Conservation (phyloP, 208 protist species). For the Acanthamoeba lugdunensis region DNA sequence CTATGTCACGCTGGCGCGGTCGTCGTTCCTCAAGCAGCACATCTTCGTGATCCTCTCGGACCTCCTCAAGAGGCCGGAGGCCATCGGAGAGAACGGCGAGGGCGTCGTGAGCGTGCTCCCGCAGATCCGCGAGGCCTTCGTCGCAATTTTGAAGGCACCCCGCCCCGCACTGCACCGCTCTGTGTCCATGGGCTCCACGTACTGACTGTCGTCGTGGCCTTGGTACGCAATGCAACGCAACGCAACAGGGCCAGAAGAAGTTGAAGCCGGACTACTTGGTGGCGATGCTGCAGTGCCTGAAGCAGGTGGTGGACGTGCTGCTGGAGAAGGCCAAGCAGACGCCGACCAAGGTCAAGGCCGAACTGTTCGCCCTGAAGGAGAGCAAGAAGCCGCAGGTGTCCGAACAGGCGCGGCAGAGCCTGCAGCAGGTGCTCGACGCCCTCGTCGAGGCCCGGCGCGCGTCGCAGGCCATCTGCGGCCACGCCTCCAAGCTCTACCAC, state of each 20-base stretch:
- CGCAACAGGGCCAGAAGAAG: conserved; percentile 16
- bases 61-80: conserved; percentile 60
- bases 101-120: background rate
- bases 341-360: background rate
- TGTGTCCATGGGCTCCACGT: background rate
- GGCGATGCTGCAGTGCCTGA: conserved; percentile 58
- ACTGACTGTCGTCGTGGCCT: too few species aligned
- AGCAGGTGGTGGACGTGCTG: conserved; percentile 42
- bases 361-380: conserved; percentile 45
- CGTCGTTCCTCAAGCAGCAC: conserved; percentile 55
- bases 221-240: background rate
- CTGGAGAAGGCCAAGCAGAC: conserved; percentile 20
- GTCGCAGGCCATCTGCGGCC: conserved; percentile 45
- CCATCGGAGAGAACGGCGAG: conserved; percentile 53
- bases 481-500: conserved; percentile 28
- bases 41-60: conserved; percentile 53
- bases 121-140: conserved; percentile 43
- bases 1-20: conserved; percentile 30
- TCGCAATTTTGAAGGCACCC: conserved; percentile 14
- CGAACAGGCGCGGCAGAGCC: conserved; percentile 18
- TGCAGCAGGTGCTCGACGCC: conserved; percentile 37
- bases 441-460: background rate
- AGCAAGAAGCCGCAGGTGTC: background rate
- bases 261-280: conserved; percentile 59
- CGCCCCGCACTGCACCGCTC: background rate